These are phyloP conservation scores for Pythium angustatum DNA, from an alignment of 352 stramenopile genomes.

Conservation along the genomic window DNA sequence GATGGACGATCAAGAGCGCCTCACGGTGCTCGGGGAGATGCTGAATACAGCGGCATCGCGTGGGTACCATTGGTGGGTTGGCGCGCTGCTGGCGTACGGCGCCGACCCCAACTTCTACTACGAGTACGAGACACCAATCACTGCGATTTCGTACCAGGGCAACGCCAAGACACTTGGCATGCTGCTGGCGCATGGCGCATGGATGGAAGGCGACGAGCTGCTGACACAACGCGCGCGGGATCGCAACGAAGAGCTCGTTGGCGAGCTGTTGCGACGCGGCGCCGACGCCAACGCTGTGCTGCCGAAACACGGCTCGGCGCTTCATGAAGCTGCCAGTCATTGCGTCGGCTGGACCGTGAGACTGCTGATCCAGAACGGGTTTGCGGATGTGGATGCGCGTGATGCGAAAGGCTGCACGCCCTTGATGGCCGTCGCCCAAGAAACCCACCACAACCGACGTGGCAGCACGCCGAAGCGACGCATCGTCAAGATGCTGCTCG, in stretches of 20 bases:
- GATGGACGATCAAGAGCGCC: neutral
- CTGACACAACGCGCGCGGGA: neutral
- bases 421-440: neutral
- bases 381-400: neutral
- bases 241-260: neutral
- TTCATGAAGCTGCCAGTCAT: neutral
- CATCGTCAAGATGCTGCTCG: neutral
- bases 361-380: neutral
- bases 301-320: neutral
- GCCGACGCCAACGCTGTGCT: neutral
- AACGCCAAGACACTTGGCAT: neutral
- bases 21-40: neutral
- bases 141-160: neutral
- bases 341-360: neutral
- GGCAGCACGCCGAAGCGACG: neutral
- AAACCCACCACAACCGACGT: neutral
- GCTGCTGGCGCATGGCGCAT: constrained; percentile 1
- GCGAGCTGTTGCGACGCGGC: neutral
- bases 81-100: constrained; percentile 23
- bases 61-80: neutral
- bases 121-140: neutral
- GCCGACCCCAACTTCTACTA: constrained; percentile 11
- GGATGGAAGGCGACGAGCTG: neutral
- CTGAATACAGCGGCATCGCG: neutral
- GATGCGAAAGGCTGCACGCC: neutral